Base-by-base conservation (phyloP, 2,329 filamentous ascomycete species). In the Aspergillus ruber region DNA sequence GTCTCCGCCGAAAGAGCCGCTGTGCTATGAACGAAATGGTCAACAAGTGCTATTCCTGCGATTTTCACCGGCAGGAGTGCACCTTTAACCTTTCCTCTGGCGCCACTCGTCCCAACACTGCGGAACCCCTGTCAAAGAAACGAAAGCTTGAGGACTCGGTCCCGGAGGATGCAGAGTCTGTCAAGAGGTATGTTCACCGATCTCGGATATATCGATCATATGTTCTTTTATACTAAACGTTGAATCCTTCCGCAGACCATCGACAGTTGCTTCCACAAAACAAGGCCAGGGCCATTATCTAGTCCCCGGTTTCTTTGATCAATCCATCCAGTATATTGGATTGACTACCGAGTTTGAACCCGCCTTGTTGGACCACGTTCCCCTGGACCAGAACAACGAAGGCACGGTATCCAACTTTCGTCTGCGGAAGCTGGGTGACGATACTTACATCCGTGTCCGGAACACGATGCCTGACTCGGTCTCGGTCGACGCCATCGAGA, bases 41-140 rank as follows among this genome's bases (percentile, higher is more conserved):
- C 50, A 69, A 70, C 48, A 71, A 70, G 50, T 71, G 69, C 52
- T 71, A 70, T 47, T 71, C 68, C 40, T 72, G 69, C 49, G 68
- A 72, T 45, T 72, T 71, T 35, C 68, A 71, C 51, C 67, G 67
- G 38, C 69, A 72, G 57, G 68, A 72, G 23, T 72, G 69, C 53
- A 72, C 69, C 6, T 72, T 71, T 48, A 66, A 58, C 21, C 56
- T 69, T 6, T 56, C 60, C 27, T 29, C 25, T 12, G 25, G 25
- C 10, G 56, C 53, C 21, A 49, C 50, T 44, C 39, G 51, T 41
- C 47, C 53, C 45, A 44, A 47, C 18, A 53, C 54, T 8, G 61
- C 61, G 8, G 55, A 58, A 13, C 44, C 57, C 17, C 57, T 50
- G 6, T 54, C 64, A 13, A 70, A 68, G 54, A 72, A 72, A 53